Evolutionary conservation across 176 grass and related monocot species (phyloP).

Genomic region (Avena insularis): DNA sequence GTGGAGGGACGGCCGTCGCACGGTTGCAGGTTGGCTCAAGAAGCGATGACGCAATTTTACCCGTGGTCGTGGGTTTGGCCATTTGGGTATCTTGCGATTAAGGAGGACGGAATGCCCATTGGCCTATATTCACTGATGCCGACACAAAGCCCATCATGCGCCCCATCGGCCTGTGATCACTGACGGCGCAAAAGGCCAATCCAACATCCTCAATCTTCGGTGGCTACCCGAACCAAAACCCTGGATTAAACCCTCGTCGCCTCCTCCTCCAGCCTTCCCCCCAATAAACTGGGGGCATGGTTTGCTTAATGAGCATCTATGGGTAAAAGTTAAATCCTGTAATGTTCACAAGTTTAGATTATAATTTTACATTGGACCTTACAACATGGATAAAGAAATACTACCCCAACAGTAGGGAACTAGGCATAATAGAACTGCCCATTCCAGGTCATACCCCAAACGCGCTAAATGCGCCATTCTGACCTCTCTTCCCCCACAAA

Average conservation of each 20-base stretch:
- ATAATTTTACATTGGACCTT: neutral
- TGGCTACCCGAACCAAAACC: neutral
- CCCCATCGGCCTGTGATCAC: no score
- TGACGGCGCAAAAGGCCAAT: neutral
- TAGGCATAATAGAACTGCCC: neutral
- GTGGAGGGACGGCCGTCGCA: no score
- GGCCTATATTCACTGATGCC: no score
- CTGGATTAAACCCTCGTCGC: neutral
- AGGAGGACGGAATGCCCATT: no score
- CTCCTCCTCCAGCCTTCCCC: no score
- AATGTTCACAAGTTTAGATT: neutral
- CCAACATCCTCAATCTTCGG: neutral
- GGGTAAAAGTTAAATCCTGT: neutral
- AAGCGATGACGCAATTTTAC: no score
- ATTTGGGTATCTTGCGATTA: no score
- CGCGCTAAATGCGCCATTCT: neutral
- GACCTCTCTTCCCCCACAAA: neutral
- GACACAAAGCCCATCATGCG: no score
- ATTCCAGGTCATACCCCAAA: neutral
- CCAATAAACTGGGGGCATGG: neutral
- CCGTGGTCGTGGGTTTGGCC: no score
- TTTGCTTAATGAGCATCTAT: neutral
- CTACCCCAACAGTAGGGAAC: neutral
- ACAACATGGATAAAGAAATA: constrained; percentile 5
- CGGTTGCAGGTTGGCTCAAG: no score